phyloP scores from a whole-genome alignment of 2,329 filamentous ascomycete genomes.

The Didymosphaeria variabile region DNA sequence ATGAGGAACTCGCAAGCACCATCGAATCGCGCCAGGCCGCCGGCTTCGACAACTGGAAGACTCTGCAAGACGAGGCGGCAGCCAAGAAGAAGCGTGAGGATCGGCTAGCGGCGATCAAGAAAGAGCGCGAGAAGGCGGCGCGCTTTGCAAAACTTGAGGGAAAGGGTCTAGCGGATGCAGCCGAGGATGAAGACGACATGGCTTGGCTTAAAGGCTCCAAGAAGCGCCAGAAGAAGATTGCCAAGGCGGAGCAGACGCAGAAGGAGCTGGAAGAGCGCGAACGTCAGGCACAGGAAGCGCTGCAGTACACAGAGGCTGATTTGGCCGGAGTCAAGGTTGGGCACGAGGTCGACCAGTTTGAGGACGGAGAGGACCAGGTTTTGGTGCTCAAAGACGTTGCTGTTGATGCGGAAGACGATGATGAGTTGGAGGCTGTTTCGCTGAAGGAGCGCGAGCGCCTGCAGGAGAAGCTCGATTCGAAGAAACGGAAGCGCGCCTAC shows the following conservation, averaged over 20 bases:
- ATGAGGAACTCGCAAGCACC: constrained; percentile 80
- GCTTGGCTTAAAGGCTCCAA: constrained; percentile 89
- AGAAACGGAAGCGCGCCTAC: constrained; percentile 90
- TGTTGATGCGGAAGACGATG: constrained; percentile 82
- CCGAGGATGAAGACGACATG: constrained; percentile 75
- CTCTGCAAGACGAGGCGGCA: constrained; percentile 71
- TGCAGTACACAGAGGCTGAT: constrained; percentile 84
- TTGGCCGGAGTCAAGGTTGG: constrained; percentile 90
- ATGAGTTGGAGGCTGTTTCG: constrained; percentile 83
- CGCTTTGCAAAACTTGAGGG: constrained; percentile 80
- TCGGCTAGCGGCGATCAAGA: constrained; percentile 83
- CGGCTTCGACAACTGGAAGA: constrained; percentile 78
- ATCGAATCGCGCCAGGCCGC: constrained; percentile 81
- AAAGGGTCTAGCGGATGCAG: constrained; percentile 82
- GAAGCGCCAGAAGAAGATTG: constrained; percentile 92
- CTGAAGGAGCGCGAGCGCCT: constrained; percentile 77
- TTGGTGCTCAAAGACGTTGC: constrained; percentile 93
- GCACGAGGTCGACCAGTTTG: constrained; percentile 83
- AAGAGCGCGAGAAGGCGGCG: constrained; percentile 83
- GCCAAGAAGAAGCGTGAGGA: constrained; percentile 82
- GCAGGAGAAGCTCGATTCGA: constrained; percentile 79
- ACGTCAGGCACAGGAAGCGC: constrained; percentile 67
- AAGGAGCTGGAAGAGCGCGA: constrained; percentile 79
- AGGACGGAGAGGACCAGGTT: constrained; percentile 84
- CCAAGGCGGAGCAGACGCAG: constrained; percentile 72